These are phyloP conservation scores for Ophiocordyceps robertsii DNA, from an alignment of 2,329 filamentous ascomycete species.

Conservation along the genomic window DNA sequence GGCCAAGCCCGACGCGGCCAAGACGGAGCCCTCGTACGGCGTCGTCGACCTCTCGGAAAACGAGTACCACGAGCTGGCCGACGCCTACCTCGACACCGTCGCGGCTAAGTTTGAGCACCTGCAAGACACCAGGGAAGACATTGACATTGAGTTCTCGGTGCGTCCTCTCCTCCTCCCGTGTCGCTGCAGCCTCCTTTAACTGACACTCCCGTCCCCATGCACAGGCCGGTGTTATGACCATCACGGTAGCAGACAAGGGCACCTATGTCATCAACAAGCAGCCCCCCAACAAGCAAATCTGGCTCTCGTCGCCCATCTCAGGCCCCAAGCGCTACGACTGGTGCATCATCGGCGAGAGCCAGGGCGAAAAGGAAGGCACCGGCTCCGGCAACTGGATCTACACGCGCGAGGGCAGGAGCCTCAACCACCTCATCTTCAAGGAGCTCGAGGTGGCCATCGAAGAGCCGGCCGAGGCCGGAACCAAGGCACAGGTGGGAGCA, in stretches of 20 bases:
- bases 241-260: conserved; percentile 55
- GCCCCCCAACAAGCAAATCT: conserved; percentile 93
- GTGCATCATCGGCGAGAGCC: conserved; percentile 58
- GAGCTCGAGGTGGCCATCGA: conserved; percentile 60
- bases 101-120: conserved; percentile 53
- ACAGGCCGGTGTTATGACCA: conserved; percentile 74
- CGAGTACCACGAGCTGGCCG: conserved; percentile 66
- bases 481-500: too few relatives aligned
- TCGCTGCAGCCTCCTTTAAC: background rate
- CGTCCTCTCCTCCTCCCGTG: conserved; percentile 16
- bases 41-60: conserved; percentile 52
- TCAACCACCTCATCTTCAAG: conserved; percentile 58
- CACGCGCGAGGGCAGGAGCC: conserved; percentile 62
- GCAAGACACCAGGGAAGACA: conserved; percentile 57
- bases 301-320: conserved; percentile 82
- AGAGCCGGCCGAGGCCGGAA: conserved; percentile 9
- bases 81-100: conserved; percentile 54
- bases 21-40: conserved; percentile 24
- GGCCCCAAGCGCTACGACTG: conserved; percentile 94
- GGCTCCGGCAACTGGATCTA: conserved; percentile 75
- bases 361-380: conserved; percentile 63
- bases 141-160: conserved; percentile 87
- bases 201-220: background rate
- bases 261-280: conserved; percentile 98
- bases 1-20: conserved; percentile 25